Conservation (phyloP, 192 early-diverging fungal species). For the Linnemannia exigua region DNA sequence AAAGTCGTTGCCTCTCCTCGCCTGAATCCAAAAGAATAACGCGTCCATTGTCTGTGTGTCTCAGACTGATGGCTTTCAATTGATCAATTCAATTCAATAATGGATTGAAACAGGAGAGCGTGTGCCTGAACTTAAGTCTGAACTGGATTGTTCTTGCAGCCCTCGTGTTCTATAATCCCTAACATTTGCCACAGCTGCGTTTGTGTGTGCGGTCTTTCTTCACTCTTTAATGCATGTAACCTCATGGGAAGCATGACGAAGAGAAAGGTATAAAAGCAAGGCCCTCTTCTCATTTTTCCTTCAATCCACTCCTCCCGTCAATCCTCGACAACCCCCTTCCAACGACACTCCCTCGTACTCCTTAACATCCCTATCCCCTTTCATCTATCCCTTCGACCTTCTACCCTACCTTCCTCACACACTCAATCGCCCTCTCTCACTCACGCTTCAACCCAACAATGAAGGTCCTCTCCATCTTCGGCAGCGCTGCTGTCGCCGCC, state of each 20-base stretch:
- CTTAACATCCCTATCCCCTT: neutral
- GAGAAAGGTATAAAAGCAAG: neutral
- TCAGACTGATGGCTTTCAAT: neutral
- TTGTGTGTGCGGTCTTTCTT: too few relatives aligned
- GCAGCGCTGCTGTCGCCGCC: slow-evolving; percentile 22
- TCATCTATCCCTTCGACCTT: neutral
- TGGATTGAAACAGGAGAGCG: too few relatives aligned
- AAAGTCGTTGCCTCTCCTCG: too few relatives aligned
- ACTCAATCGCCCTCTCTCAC: too few relatives aligned
- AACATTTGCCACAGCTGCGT: too few relatives aligned
- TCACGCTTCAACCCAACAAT: slow-evolving; percentile 27
- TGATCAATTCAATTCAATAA: neutral
- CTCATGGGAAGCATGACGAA: neutral
- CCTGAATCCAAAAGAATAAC: neutral
- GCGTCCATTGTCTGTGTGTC: neutral
- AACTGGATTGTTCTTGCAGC: too few relatives aligned
- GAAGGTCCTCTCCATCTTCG: slow-evolving; percentile 29
- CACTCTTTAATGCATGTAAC: neutral
- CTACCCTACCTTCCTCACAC: too few relatives aligned
- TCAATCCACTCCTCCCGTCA: slow-evolving; percentile 2
- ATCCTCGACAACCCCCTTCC: neutral
- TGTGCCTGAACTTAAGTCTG: too few relatives aligned
- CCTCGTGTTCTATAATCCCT: too few relatives aligned
- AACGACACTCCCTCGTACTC: neutral
- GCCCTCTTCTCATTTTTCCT: neutral